These are phyloP conservation scores for Phialocephala sp. DNA, from an alignment of 2,329 filamentous ascomycete species.

Conservation along the genomic window DNA sequence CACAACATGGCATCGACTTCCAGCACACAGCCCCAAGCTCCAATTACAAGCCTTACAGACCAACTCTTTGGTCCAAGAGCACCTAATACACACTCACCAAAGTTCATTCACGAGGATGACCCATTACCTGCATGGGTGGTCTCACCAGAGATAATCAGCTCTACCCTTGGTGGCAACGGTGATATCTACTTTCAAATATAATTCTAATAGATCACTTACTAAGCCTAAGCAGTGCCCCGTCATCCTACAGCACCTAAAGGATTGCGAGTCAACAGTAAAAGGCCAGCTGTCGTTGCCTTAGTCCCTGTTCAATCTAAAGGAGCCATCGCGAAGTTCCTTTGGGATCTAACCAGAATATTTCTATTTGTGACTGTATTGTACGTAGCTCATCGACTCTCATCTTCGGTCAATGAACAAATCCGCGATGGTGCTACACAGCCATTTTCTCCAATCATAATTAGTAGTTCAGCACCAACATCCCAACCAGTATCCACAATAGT, in stretches of 20 bases:
- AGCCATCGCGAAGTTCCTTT: too few relatives aligned
- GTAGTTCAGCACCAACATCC: too few relatives aligned
- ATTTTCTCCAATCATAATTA: too few relatives aligned
- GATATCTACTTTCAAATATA: background rate
- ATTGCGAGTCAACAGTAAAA: background rate
- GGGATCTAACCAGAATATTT: too few relatives aligned
- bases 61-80: background rate
- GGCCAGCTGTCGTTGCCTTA: background rate
- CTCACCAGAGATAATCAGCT: background rate
- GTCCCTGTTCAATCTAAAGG: background rate
- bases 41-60: background rate
- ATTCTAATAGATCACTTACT: background rate
- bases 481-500: too few relatives aligned
- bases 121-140: background rate
- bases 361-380: too few relatives aligned
- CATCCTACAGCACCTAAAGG: background rate
- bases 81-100: background rate
- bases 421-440: too few relatives aligned
- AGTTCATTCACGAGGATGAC: background rate
- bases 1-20: background rate
- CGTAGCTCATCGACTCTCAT: too few relatives aligned
- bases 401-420: too few relatives aligned
- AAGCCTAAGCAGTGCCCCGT: background rate
- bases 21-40: background rate
- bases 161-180: background rate